Evolutionary conservation across 768 basidiomycete genomes (phyloP).

Genomic region (Boletus reticulatus): DNA sequence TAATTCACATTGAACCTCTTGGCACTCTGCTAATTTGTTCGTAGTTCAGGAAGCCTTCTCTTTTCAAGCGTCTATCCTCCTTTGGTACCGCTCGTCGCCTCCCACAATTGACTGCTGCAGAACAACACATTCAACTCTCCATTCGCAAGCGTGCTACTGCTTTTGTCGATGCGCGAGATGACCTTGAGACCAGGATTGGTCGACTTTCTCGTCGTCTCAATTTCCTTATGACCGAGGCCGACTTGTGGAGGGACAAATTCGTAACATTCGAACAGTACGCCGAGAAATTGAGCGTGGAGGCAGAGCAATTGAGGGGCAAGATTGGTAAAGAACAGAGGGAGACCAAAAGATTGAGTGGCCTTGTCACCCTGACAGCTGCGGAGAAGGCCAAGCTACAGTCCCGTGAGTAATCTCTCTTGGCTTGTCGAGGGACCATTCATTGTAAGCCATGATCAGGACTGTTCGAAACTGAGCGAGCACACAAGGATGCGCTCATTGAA

Average conservation of each 20-base stretch:
- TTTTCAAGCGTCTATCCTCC: slow-evolving; percentile 80
- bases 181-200: slow-evolving; percentile 92
- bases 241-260: slow-evolving; percentile 91
- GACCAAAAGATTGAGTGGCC: slow-evolving; percentile 78
- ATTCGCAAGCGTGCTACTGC: slow-evolving; percentile 93
- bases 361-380: slow-evolving; percentile 71
- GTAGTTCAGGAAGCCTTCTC: slow-evolving; percentile 84
- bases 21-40: slow-evolving; percentile 2
- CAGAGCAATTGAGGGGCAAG: slow-evolving; percentile 78
- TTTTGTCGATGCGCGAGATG: slow-evolving; percentile 91
- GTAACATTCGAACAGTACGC: slow-evolving; percentile 94
- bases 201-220: slow-evolving; percentile 81
- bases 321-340: slow-evolving; percentile 91
- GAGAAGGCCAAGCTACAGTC: slow-evolving; percentile 78
- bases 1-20: neutral
- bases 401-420: slow-evolving; percentile 48
- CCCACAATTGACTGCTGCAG: slow-evolving; percentile 73
- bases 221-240: slow-evolving; percentile 89
- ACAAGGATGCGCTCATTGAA: slow-evolving; percentile 77
- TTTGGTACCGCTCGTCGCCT: slow-evolving; percentile 69
- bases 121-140: slow-evolving; percentile 82
- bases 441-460: slow-evolving; percentile 52
- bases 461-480: slow-evolving; percentile 76
- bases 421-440: slow-evolving; percentile 1
- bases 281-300: slow-evolving; percentile 85